Conservation (phyloP, 176 grass and related monocot species). For the Cenchrus americanus region DNA sequence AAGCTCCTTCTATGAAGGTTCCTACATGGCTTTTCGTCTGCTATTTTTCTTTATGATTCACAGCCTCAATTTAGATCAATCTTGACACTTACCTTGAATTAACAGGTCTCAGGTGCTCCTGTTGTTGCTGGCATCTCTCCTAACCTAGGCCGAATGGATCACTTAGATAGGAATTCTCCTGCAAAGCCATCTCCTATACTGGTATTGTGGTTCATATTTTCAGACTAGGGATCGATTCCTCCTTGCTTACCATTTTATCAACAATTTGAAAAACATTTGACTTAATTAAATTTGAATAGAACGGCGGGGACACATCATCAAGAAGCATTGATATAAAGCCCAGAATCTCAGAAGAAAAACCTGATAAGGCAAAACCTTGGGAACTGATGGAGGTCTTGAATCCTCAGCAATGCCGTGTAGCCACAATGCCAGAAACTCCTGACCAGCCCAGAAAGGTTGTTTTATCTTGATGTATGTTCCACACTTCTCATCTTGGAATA, state of each 20-base stretch:
- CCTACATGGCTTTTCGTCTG: constrained; percentile 3
- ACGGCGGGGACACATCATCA: constrained; percentile 73
- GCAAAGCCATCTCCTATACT: constrained; percentile 77
- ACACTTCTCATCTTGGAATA: constrained; percentile 15
- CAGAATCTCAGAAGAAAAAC: constrained; percentile 80
- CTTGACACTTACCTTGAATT: constrained; percentile 29
- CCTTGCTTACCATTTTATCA: constrained; percentile 34
- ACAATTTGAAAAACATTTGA: constrained; percentile 39
- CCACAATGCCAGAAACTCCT: constrained; percentile 86
- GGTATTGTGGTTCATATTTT: constrained; percentile 52
- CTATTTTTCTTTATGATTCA: constrained; percentile 29
- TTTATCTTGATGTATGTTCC: constrained; percentile 36
- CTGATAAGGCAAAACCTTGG: constrained; percentile 76
- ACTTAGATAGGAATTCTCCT: constrained; percentile 92
- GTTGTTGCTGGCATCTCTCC: constrained; percentile 76
- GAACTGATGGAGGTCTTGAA: constrained; percentile 79
- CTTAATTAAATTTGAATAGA: constrained; percentile 65
- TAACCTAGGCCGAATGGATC: constrained; percentile 78
- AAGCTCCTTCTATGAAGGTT: constrained; percentile 90
- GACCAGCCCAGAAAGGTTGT: constrained; percentile 74
- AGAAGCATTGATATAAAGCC: constrained; percentile 77
- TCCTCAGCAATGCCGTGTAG: constrained; percentile 79
- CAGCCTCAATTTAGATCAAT: constrained; percentile 29
- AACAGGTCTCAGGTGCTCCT: constrained; percentile 81
- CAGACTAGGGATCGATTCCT: not conserved